These are phyloP conservation scores for Petasospora fabianii DNA, from an alignment of 1,139 yeast genomes.

Conservation along the genomic window DNA sequence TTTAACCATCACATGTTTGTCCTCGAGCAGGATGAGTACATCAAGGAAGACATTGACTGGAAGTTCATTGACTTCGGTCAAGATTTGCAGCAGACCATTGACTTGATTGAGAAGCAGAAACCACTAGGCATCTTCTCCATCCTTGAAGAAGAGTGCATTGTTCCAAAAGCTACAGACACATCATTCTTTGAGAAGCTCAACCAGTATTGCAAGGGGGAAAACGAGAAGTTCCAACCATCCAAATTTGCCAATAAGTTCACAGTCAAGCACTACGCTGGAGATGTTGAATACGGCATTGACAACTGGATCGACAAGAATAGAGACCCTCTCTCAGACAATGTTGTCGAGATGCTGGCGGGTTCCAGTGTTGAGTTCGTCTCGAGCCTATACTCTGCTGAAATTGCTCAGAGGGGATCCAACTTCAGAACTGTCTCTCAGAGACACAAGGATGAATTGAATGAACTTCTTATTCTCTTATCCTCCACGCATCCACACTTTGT, in stretches of 20 bases:
- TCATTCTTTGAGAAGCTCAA: slow-evolving; percentile 82
- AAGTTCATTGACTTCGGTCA: slow-evolving; percentile 95
- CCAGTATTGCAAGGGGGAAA: slow-evolving; percentile 36
- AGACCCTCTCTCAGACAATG: slow-evolving; percentile 84
- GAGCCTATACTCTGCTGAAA: slow-evolving; percentile 37
- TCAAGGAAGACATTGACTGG: slow-evolving; percentile 94
- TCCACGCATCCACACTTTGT: slow-evolving; percentile 95
- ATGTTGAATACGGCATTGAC: slow-evolving; percentile 85
- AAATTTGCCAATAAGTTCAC: slow-evolving; percentile 69
- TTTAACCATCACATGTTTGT: slow-evolving; percentile 98
- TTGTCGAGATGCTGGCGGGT: slow-evolving; percentile 51
- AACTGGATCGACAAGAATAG: slow-evolving; percentile 95
- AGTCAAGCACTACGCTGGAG: slow-evolving; percentile 91
- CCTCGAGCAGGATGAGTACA: slow-evolving; percentile 91
- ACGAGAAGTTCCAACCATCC: slow-evolving; percentile 65
- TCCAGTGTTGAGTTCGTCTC: slow-evolving; percentile 56
- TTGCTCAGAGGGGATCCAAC: slow-evolving; percentile 25
- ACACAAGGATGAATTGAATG: slow-evolving; percentile 76
- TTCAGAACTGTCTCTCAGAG: slow-evolving; percentile 84
- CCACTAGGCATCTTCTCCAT: slow-evolving; percentile 89
- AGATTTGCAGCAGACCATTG: slow-evolving; percentile 92
- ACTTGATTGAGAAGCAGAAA: slow-evolving; percentile 70
- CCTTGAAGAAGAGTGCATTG: slow-evolving; percentile 91
- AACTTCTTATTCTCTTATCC: slow-evolving; percentile 69
- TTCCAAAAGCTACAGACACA: slow-evolving; percentile 84